These are phyloP conservation scores for Madurella fahalii DNA, from an alignment of 2,329 filamentous ascomycete genomes.

Conservation along the genomic window DNA sequence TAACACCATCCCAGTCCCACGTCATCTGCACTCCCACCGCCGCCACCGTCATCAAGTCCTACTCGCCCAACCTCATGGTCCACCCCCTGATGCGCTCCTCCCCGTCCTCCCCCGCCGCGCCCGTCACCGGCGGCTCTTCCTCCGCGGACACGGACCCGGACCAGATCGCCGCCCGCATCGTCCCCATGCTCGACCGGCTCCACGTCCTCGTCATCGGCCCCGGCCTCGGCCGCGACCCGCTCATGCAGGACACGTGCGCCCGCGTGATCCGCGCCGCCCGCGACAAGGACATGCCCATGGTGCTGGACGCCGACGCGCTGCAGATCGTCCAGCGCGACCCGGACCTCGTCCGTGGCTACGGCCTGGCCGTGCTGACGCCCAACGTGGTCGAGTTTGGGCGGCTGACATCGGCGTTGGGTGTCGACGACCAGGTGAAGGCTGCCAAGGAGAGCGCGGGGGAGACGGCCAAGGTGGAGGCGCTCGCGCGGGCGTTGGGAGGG, in stretches of 20 bases:
- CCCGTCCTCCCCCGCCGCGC: constrained; percentile 38
- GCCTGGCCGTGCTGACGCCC: constrained; percentile 82
- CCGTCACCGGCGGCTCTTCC: constrained; percentile 26
- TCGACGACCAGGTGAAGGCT: constrained; percentile 51
- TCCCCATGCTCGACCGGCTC: constrained; percentile 77
- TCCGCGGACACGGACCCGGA: constrained; percentile 56
- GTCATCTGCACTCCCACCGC: constrained; percentile 93
- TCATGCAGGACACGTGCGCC: constrained; percentile 85
- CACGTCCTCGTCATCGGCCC: constrained; percentile 93
- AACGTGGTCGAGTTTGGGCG: constrained; percentile 91
- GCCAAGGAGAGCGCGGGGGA: constrained; percentile 36
- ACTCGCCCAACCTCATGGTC: constrained; percentile 97
- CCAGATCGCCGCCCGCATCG: constrained; percentile 62
- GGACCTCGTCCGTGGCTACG: constrained; percentile 74
- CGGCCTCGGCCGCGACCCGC: constrained; percentile 79
- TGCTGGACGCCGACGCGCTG: constrained; percentile 88
- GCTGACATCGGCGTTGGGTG: constrained; percentile 68
- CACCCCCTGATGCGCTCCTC: constrained; percentile 81
- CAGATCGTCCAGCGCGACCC: constrained; percentile 72
- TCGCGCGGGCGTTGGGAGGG: constrained; percentile 75
- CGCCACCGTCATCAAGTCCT: constrained; percentile 88
- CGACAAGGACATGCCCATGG: constrained; percentile 68
- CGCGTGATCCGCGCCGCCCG: constrained; percentile 75
- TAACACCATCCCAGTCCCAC: constrained; percentile 59
- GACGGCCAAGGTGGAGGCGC: constrained; percentile 52